These are phyloP conservation scores for Vitis hybrid DNA, from an alignment of 177 flowering plant genomes.

Conservation along the genomic window DNA sequence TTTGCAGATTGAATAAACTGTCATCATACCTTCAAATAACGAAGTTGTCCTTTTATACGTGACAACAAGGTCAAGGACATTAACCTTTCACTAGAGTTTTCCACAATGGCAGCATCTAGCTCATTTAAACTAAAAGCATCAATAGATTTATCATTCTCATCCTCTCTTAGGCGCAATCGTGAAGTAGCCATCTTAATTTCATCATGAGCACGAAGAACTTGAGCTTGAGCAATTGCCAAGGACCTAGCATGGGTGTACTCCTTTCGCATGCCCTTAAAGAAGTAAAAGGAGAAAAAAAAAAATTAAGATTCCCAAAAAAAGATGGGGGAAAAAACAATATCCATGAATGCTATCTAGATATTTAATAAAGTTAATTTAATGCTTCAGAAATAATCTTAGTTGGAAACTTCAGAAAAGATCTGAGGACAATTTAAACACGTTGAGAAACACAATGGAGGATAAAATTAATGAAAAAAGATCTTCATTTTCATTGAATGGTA, in stretches of 20 bases:
- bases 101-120: slow-evolving; percentile 53
- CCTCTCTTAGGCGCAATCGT: slow-evolving; percentile 64
- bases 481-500: too few relatives aligned
- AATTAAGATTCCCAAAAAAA: too few relatives aligned
- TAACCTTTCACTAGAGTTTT: slow-evolving; percentile 70
- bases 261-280: slow-evolving; percentile 73
- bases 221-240: slow-evolving; percentile 82
- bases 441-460: too few relatives aligned
- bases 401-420: too few relatives aligned
- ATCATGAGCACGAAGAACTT: slow-evolving; percentile 80
- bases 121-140: slow-evolving; percentile 67
- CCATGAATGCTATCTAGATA: too few relatives aligned
- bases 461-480: too few relatives aligned
- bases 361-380: too few relatives aligned
- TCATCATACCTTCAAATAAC: slow-evolving; percentile 73
- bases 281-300: slow-evolving; percentile 11
- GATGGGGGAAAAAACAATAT: too few relatives aligned
- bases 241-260: slow-evolving; percentile 81
- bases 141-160: slow-evolving; percentile 56
- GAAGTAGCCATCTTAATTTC: slow-evolving; percentile 92
- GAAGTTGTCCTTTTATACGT: slow-evolving; percentile 78
- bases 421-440: too few relatives aligned
- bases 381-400: too few relatives aligned
- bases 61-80: slow-evolving; percentile 47
- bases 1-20: not conserved